These are phyloP conservation scores for Cystobasidium ongulense DNA, from an alignment of 768 basidiomycete species.

Conservation along the genomic window DNA sequence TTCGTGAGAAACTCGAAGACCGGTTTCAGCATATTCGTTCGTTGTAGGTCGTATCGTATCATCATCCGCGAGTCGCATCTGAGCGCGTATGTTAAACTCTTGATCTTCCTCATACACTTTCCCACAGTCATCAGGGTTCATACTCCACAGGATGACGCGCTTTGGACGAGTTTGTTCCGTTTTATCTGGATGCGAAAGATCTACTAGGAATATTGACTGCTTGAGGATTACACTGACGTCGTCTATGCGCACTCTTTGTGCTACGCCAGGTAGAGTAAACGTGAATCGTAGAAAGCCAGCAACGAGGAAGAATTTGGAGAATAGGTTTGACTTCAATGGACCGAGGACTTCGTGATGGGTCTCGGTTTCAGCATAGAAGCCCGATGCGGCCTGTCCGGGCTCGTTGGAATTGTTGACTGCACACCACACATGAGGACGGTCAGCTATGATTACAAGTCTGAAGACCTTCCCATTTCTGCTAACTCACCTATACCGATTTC, in stretches of 20 bases:
- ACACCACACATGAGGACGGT: neutral
- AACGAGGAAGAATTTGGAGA: constrained; percentile 27
- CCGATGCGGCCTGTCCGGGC: constrained; percentile 17
- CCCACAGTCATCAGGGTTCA: neutral
- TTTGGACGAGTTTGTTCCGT: constrained; percentile 16
- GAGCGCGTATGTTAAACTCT: constrained; percentile 18
- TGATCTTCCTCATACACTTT: neutral
- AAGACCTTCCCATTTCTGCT: neutral
- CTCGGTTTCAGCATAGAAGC: constrained; percentile 24
- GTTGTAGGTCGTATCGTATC: constrained; percentile 21
- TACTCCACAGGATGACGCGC: constrained; percentile 23
- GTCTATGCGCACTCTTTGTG: constrained; percentile 15
- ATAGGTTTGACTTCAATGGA: constrained; percentile 2
- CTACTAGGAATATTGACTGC: constrained; percentile 2
- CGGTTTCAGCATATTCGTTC: constrained; percentile 17
- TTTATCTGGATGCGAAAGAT: constrained; percentile 7
- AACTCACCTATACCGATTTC: constrained; percentile 25
- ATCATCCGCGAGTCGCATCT: constrained; percentile 29
- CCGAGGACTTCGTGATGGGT: constrained; percentile 28
- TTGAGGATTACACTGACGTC: constrained; percentile 23
- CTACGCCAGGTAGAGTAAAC: constrained; percentile 6
- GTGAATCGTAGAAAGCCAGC: constrained; percentile 13
- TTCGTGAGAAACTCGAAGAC: constrained; percentile 16
- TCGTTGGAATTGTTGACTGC: constrained; percentile 30
- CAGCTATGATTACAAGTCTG: neutral